Evolutionary conservation across 2,329 filamentous ascomycete genomes (phyloP).

Genomic region (Scleromitrula shiraiana): DNA sequence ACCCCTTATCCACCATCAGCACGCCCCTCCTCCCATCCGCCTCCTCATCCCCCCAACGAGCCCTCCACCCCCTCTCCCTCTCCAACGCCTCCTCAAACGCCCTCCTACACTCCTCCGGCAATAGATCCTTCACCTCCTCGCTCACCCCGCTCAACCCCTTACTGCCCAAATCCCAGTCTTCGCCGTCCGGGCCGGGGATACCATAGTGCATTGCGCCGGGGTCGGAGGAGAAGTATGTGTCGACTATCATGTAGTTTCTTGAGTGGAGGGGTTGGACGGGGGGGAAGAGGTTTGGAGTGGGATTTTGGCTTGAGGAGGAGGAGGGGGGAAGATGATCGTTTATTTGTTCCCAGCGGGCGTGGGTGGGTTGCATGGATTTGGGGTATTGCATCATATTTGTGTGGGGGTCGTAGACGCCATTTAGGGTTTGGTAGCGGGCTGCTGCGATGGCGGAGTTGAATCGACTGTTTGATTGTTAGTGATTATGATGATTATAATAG

Average conservation of each 20-base stretch:
- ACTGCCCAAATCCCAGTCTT: conserved; percentile 37
- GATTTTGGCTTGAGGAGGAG: not conserved
- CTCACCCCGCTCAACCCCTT: conserved; percentile 56
- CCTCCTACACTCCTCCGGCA: conserved; percentile 61
- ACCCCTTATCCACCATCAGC: conserved; percentile 54
- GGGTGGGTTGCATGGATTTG: conserved; percentile 79
- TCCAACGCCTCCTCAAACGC: conserved; percentile 62
- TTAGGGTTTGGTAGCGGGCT: conserved; percentile 54
- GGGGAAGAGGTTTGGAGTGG: conserved; percentile 40
- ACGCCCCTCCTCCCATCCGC: conserved; percentile 49
- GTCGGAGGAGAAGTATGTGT: conserved; percentile 51
- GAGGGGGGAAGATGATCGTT: conserved; percentile 29
- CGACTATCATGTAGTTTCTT: conserved; percentile 55
- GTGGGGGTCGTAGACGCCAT: conserved; percentile 86
- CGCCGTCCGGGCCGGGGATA: conserved; percentile 49
- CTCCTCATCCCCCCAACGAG: conserved; percentile 53
- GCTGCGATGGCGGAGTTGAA: conserved; percentile 73
- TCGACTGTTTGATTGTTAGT: conserved; percentile 43
- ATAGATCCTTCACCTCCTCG: conserved; percentile 55
- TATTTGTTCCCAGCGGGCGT: conserved; percentile 72
- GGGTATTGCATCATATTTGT: conserved; percentile 90
- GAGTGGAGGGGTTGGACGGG: conserved; percentile 48
- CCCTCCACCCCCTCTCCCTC: conserved; percentile 65
- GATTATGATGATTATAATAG: not conserved
- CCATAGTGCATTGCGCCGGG: conserved; percentile 46